These are phyloP conservation scores for Asclepias syriaca DNA, from an alignment of 257 asterid species.

Conservation along the genomic window DNA sequence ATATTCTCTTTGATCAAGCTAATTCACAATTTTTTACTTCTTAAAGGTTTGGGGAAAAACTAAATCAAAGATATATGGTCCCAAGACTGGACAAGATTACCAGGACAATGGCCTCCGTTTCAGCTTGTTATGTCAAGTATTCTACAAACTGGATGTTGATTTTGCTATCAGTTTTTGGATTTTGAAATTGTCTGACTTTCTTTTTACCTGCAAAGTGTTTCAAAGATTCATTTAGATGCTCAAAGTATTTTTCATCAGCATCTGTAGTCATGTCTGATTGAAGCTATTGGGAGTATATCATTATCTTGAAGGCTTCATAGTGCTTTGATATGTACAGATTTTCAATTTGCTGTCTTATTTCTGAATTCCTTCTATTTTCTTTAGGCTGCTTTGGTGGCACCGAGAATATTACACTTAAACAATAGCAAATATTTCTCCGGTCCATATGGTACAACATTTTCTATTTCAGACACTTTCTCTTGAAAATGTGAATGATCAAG, in stretches of 20 bases:
- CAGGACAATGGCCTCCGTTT: constrained; percentile 76
- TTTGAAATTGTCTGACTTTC: background rate
- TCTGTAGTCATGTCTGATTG: background rate
- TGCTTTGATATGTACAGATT: background rate
- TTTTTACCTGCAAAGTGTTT: background rate
- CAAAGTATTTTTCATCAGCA: background rate
- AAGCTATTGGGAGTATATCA: background rate
- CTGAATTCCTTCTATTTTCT: constrained; percentile 18
- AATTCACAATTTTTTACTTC: constrained; percentile 2
- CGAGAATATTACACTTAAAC: constrained; percentile 60
- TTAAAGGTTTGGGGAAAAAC: constrained; percentile 86
- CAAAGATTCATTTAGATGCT: background rate
- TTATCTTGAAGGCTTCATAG: background rate
- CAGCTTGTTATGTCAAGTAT: constrained; percentile 80
- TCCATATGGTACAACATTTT: constrained; percentile 57
- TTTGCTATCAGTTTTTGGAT: background rate
- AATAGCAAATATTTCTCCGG: constrained; percentile 70
- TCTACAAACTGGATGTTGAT: constrained; percentile 9
- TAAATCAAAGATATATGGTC: constrained; percentile 76
- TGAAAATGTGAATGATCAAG: constrained; percentile 1
- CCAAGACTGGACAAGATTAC: constrained; percentile 77
- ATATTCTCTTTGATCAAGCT: background rate
- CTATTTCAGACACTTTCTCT: background rate
- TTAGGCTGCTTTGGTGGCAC: constrained; percentile 96
- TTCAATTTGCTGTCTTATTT: background rate